Evolutionary conservation across 2,329 filamentous ascomycete species (phyloP).

Genomic region (Ophiocordyceps camponoti-leonardi): DNA sequence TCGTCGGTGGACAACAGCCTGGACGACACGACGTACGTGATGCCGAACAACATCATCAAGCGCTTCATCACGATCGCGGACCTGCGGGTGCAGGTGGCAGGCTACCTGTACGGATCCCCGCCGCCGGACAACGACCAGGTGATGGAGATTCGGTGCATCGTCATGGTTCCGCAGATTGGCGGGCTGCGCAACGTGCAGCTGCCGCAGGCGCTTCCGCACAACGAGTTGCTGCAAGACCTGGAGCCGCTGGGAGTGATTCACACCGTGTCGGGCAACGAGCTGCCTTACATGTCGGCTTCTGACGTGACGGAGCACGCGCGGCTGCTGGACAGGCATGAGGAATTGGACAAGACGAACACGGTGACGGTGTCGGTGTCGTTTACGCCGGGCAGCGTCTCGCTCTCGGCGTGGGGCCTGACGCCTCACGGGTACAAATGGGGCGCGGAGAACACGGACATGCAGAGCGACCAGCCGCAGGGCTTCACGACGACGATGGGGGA

Average conservation of each 20-base stretch:
- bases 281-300: slow-evolving; percentile 86
- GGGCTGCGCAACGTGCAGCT: slow-evolving; percentile 84
- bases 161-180: slow-evolving; percentile 94
- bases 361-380: slow-evolving; percentile 93
- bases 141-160: slow-evolving; percentile 92
- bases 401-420: slow-evolving; percentile 85
- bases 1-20: slow-evolving; percentile 86
- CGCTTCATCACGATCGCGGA: slow-evolving; percentile 96
- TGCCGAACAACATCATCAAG: slow-evolving; percentile 98
- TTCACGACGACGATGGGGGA: slow-evolving; percentile 87
- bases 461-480: slow-evolving; percentile 83
- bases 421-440: slow-evolving; percentile 94
- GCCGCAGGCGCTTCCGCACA: slow-evolving; percentile 75
- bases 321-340: slow-evolving; percentile 61
- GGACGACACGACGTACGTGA: slow-evolving; percentile 88
- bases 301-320: slow-evolving; percentile 91
- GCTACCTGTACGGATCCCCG: slow-evolving; percentile 85
- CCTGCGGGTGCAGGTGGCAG: slow-evolving; percentile 87
- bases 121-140: slow-evolving; percentile 90
- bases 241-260: slow-evolving; percentile 93
- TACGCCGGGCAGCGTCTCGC: slow-evolving; percentile 87
- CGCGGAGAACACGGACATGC: slow-evolving; percentile 81
- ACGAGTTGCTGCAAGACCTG: slow-evolving; percentile 72
- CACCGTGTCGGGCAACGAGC: slow-evolving; percentile 85
- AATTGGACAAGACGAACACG: slow-evolving; percentile 62